phyloP scores from a whole-genome alignment of 2,329 filamentous ascomycete species.

The Hypoxylon sp. region DNA sequence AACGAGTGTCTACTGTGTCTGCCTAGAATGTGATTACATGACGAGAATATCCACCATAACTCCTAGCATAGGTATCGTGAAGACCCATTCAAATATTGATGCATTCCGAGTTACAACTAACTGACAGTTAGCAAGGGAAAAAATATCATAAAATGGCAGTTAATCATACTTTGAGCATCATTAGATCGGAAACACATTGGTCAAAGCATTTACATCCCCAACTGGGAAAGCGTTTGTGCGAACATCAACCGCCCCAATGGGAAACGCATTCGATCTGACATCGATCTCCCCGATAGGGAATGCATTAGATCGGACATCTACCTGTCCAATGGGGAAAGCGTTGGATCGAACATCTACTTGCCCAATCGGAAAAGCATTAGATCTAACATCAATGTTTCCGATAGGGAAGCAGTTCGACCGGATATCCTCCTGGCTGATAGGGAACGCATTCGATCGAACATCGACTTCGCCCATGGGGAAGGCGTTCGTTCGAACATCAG shows the following conservation, averaged over 20 bases:
- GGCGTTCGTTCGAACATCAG: background rate
- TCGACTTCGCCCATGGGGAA: conserved; percentile 10
- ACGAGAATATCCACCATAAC: background rate
- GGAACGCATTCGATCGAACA: background rate
- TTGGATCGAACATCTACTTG: conserved; percentile 2
- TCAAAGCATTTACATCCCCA: conserved; percentile 6
- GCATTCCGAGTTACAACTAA: background rate
- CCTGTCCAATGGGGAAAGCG: conserved; percentile 1
- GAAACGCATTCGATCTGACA: conserved; percentile 7
- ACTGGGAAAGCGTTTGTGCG: conserved; percentile 4
- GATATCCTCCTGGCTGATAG: background rate
- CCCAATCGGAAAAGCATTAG: conserved; percentile 2
- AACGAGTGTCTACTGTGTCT: background rate
- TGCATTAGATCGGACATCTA: conserved; percentile 3
- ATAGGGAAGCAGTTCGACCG: background rate
- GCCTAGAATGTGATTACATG: background rate
- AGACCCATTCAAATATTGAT: background rate
- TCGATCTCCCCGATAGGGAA: conserved; percentile 13
- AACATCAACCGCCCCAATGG: conserved; percentile 1
- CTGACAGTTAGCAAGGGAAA: background rate
- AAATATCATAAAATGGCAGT: background rate
- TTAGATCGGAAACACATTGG: conserved; percentile 5
- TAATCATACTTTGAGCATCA: background rate
- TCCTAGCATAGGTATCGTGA: background rate
- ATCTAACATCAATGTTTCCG: conserved; percentile 5